Evolutionary conservation across 768 basidiomycete species (phyloP), one percentile per base, ranked within the genome.

Genomic region (Mycena rebaudengoi): DNA sequence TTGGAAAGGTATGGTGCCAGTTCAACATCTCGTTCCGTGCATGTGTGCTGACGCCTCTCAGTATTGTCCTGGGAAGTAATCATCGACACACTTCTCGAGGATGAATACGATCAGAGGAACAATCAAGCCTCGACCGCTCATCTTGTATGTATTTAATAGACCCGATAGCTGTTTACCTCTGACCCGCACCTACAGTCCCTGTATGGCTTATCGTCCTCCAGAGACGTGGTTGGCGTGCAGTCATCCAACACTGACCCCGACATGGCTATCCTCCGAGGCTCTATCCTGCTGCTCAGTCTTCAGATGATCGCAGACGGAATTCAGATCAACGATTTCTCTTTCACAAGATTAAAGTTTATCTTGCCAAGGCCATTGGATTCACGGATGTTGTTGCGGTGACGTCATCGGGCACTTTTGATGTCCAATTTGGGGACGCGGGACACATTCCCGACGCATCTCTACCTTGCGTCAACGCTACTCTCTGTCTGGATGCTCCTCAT

Each of bases 301-400:
- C 83, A 86, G 52, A 88, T 92, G 86, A 79, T 93, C 30, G 80
- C 87, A 11, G 87, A 88, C 60, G 90, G 90, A 7, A 79, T 90
- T 44, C 53, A 75, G 16, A 81, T 89, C 49, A 87, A 88, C 57
- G 55, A 80, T 7, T 76, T 80, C 46, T 80, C 82, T 18, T 90
- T 8, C 76, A 91, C 66, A 87, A 85, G 69, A 74, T 94, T 70
- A 93, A 94, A 71, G 80, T 80, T 18, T 79, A 83, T 60, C 69
- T 87, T 52, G 76, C 84, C 20, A 78, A 77, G 46, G 70, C 81
- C 13, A 57, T 88, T 18, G 91, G 91, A 3, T 92, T 90, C 67
- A 75, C 72, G 28, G 80, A 84, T 41, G 79, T 89, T 33, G 74
- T 79, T 6, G n/a, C n/a, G n/a, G 74, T 82, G 12, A 73, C 81